phyloP scores from a whole-genome alignment of 768 basidiomycete genomes.

The Pholiota microspora region DNA sequence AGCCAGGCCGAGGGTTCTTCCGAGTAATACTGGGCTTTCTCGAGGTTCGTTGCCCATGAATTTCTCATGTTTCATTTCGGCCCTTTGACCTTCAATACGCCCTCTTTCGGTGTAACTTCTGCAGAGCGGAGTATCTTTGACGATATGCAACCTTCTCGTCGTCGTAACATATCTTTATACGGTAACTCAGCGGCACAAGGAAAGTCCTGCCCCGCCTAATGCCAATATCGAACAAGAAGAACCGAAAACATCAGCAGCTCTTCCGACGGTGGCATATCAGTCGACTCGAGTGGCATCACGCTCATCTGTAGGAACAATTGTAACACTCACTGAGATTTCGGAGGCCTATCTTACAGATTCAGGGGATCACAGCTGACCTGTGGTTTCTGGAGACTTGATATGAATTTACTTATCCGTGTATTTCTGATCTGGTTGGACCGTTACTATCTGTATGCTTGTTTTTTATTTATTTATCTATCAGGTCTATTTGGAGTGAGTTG shows the following conservation, averaged over 20 bases:
- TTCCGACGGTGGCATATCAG: neutral
- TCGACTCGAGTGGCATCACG: neutral
- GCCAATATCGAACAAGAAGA: too few species aligned
- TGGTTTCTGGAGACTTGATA: too few species aligned
- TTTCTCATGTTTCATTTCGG: neutral
- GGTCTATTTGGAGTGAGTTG: too few species aligned
- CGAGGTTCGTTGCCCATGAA: slow-evolving; percentile 15
- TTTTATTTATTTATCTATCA: too few species aligned
- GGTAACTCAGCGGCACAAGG: too few species aligned
- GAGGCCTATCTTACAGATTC: neutral
- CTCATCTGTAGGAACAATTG: neutral
- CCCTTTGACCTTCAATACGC: too few species aligned
- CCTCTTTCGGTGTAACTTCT: neutral
- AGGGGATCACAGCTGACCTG: too few species aligned
- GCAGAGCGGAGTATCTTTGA: slow-evolving; percentile 15
- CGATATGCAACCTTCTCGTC: slow-evolving; percentile 25
- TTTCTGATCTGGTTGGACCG: too few species aligned
- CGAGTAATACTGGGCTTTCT: slow-evolving; percentile 10
- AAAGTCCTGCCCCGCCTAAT: too few species aligned
- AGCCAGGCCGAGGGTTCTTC: neutral
- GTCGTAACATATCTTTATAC: slow-evolving; percentile 23
- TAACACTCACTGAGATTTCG: neutral
- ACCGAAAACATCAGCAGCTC: neutral
- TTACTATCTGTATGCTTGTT: too few species aligned
- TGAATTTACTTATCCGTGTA: too few species aligned